phyloP scores from a whole-genome alignment of 2,329 filamentous ascomycete genomes.

The Monascus ruber region DNA sequence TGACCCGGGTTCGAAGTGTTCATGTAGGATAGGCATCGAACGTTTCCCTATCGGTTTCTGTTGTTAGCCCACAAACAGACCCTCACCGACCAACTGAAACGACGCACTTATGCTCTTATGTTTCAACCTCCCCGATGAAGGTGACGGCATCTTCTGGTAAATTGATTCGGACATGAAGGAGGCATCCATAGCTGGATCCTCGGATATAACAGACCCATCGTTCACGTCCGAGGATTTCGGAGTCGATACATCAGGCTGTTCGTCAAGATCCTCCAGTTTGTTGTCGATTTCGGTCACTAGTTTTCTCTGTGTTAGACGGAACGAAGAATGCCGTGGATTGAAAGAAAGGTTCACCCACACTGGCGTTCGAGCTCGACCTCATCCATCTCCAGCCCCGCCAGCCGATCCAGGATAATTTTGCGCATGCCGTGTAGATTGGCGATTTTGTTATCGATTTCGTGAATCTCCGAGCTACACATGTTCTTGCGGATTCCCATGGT shows the following conservation, averaged over 20 bases:
- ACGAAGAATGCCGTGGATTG: background rate
- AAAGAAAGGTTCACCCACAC: conserved; percentile 40
- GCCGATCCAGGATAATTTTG: conserved; percentile 74
- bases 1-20: conserved; percentile 84
- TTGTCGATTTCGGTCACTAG: conserved; percentile 48
- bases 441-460: conserved; percentile 94
- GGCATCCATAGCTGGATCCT: conserved; percentile 41
- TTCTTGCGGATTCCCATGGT: conserved; percentile 89
- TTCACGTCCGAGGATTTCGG: conserved; percentile 25
- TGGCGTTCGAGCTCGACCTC: conserved; percentile 85
- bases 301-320: background rate
- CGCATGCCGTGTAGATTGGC: conserved; percentile 88
- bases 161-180: conserved; percentile 97
- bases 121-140: conserved; percentile 45
- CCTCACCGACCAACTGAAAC: background rate
- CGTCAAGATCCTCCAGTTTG: conserved; percentile 51
- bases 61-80: conserved; percentile 16
- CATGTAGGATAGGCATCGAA: conserved; percentile 90
- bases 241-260: conserved; percentile 32
- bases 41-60: conserved; percentile 39
- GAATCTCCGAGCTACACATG: conserved; percentile 93
- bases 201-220: conserved; percentile 42
- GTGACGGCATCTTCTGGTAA: conserved; percentile 76
- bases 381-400: conserved; percentile 80
- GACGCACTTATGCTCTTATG: conserved; percentile 31